These are phyloP conservation scores for Xylaria venustula DNA, from an alignment of 495 filamentous ascomycete species.

Conservation along the genomic window DNA sequence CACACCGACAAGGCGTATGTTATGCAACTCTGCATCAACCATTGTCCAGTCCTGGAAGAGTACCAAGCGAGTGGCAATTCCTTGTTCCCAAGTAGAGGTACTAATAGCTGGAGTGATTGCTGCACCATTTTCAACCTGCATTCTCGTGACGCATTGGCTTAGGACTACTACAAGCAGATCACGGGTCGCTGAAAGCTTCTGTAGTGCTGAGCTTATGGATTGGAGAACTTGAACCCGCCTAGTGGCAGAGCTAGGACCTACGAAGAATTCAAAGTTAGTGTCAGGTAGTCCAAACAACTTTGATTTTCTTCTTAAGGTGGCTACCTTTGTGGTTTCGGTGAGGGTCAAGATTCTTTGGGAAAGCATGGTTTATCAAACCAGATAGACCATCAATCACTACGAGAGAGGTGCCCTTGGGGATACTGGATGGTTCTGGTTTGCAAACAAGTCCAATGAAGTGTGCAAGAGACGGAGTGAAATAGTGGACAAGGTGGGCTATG, in stretches of 20 bases:
- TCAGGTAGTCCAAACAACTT: background rate
- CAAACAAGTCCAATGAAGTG: constrained; percentile 74
- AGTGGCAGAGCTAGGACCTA: constrained; percentile 34
- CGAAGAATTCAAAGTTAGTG: constrained; percentile 4
- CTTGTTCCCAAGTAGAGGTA: constrained; percentile 66
- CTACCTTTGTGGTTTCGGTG: constrained; percentile 28
- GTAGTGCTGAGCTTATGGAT: constrained; percentile 49
- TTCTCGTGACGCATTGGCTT: constrained; percentile 69
- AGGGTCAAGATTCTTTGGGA: constrained; percentile 47
- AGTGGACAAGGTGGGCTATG: constrained; percentile 29
- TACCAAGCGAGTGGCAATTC: constrained; percentile 63
- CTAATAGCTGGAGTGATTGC: constrained; percentile 72
- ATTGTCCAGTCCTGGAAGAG: constrained; percentile 65
- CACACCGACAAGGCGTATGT: constrained; percentile 39
- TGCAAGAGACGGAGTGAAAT: constrained; percentile 56
- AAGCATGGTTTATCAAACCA: constrained; percentile 69
- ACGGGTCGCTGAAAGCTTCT: constrained; percentile 66
- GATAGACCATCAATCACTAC: constrained; percentile 79
- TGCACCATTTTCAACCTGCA: constrained; percentile 56
- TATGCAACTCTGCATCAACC: constrained; percentile 23
- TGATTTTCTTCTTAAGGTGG: constrained; percentile 19
- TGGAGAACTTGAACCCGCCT: constrained; percentile 45
- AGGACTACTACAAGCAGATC: constrained; percentile 67
- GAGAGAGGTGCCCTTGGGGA: constrained; percentile 58
- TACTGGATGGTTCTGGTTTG: constrained; percentile 58